Evolutionary conservation across 2,329 filamentous ascomycete genomes (phyloP).

Genomic region (Sporothrix pseudoabietina): DNA sequence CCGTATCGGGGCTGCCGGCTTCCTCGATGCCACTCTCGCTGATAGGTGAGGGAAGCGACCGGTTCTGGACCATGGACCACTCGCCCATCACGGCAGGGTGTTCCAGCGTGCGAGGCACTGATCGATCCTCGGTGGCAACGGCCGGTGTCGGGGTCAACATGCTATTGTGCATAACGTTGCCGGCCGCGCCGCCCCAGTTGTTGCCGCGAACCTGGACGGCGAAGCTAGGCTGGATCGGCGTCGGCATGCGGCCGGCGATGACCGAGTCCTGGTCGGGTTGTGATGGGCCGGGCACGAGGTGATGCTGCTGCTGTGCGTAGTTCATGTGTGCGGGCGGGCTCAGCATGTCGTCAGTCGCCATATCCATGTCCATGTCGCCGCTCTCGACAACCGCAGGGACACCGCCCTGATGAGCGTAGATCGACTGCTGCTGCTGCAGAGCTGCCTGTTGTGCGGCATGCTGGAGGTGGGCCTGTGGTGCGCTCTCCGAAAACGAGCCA

Average conservation of each 20-base stretch:
- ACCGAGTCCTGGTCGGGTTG: slow-evolving; percentile 43
- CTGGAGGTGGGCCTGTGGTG: slow-evolving; percentile 19
- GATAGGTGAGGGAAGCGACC: slow-evolving; percentile 61
- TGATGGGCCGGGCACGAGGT: slow-evolving; percentile 40
- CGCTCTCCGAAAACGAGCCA: slow-evolving; percentile 47
- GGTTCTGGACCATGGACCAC: slow-evolving; percentile 57
- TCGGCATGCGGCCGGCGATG: slow-evolving; percentile 55
- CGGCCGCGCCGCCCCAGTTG: slow-evolving; percentile 48
- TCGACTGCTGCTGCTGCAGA: slow-evolving; percentile 29
- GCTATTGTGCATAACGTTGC: slow-evolving; percentile 38
- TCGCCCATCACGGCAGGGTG: slow-evolving; percentile 44
- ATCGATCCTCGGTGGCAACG: slow-evolving; percentile 41
- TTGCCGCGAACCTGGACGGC: slow-evolving; percentile 58
- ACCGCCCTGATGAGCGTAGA: slow-evolving; percentile 38
- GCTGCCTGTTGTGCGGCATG: slow-evolving; percentile 27
- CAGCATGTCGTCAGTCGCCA: slow-evolving; percentile 49
- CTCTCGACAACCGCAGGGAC: slow-evolving; percentile 31
- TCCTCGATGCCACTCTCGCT: slow-evolving; percentile 57
- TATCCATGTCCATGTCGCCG: slow-evolving; percentile 53
- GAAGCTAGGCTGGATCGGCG: slow-evolving; percentile 62
- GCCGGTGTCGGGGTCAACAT: not conserved
- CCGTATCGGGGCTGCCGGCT: slow-evolving; percentile 45
- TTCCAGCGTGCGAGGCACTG: slow-evolving; percentile 54
- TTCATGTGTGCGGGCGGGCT: not conserved
- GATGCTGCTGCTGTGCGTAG: slow-evolving; percentile 27